These are phyloP conservation scores for Sechiopsis laciniata DNA, from an alignment of 306 rosid species.

Conservation along the genomic window DNA sequence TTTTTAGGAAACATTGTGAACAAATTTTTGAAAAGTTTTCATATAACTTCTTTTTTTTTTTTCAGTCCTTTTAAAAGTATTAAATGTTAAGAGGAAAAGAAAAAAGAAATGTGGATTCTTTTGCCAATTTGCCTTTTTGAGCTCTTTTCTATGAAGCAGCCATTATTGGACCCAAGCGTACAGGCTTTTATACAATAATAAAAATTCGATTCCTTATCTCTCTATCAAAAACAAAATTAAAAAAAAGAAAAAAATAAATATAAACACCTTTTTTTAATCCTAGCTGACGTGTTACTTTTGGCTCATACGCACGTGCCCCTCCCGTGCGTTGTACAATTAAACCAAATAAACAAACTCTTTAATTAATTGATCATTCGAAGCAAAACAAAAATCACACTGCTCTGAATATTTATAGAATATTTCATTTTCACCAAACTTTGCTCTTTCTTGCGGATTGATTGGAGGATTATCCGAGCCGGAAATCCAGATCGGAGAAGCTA, in stretches of 20 bases:
- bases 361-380: not conserved
- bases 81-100: no score
- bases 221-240: not conserved
- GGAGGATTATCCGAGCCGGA: slow-evolving; percentile 2
- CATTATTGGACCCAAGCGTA: not conserved
- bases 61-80: no score
- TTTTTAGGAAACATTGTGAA: not conserved
- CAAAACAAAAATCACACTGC: not conserved
- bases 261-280: not conserved
- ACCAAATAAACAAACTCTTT: not conserved
- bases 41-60: not conserved
- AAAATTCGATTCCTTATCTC: slow-evolving; percentile 7
- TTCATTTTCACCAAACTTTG: not conserved
- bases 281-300: not conserved
- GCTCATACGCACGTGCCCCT: slow-evolving; percentile 1
- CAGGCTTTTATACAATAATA: not conserved
- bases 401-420: slow-evolving; percentile 13
- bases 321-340: not conserved
- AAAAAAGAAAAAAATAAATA: no score
- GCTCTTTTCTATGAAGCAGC: not conserved
- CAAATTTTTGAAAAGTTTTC: not conserved
- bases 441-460: not conserved
- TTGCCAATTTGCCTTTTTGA: no score
- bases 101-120: no score
- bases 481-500: not conserved